phyloP scores from a whole-genome alignment of 768 basidiomycete species.

The Boletus coccyginus region DNA sequence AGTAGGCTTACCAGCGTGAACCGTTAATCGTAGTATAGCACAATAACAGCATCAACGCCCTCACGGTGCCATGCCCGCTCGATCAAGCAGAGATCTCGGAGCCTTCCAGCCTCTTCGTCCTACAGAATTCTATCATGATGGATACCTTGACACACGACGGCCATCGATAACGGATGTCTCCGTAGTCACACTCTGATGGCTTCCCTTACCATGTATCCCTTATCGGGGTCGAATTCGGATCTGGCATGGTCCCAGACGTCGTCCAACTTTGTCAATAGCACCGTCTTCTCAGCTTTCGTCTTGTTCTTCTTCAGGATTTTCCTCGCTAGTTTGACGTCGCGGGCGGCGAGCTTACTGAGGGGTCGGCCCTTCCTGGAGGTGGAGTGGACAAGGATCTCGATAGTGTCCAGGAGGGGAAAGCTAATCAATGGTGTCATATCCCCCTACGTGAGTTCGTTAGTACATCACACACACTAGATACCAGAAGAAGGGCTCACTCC shows the following conservation, averaged over 20 bases:
- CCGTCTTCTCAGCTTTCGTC: constrained; percentile 2
- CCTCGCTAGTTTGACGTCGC: neutral
- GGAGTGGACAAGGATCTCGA: neutral
- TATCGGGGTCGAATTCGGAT: neutral
- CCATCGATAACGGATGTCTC: constrained; percentile 11
- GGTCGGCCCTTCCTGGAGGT: neutral
- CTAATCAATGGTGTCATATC: neutral
- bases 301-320: constrained; percentile 4
- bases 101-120: no score
- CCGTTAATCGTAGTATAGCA: no score
- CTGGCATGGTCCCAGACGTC: neutral
- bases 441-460: neutral
- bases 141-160: neutral
- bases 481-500: neutral
- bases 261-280: neutral
- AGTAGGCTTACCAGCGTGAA: no score
- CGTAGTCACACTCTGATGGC: constrained; percentile 6
- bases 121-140: no score
- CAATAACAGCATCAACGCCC: no score
- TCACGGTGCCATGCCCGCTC: no score
- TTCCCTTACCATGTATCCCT: neutral
- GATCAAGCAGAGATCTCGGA: no score
- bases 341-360: neutral
- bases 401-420: neutral
- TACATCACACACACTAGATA: neutral